Evolutionary conservation across 2,329 filamentous ascomycete genomes (phyloP).

Genomic region (Verticillium albo-atrum): DNA sequence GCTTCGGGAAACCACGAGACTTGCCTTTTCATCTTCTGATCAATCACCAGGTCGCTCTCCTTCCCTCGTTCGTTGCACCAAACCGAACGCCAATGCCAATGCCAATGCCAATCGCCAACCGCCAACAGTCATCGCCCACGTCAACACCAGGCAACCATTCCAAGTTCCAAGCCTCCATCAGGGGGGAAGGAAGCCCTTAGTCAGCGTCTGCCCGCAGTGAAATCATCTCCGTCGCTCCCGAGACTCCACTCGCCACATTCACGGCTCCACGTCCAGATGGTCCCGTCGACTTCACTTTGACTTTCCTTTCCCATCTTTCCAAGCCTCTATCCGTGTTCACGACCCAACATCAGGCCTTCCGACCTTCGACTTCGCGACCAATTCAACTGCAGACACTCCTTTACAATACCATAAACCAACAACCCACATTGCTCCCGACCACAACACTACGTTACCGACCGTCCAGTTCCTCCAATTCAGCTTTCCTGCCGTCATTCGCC

Average conservation of each 20-base stretch:
- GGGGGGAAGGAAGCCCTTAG: neutral
- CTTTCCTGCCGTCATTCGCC: neutral
- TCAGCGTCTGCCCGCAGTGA: neutral
- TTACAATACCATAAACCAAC: neutral
- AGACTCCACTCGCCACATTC: neutral
- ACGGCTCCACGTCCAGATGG: neutral
- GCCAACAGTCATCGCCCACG: neutral
- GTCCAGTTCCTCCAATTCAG: neutral
- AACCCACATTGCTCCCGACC: neutral
- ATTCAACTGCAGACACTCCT: slow-evolving; percentile 1
- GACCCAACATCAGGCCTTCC: neutral
- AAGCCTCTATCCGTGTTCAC: neutral
- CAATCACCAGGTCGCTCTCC: neutral
- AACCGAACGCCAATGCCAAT: no score
- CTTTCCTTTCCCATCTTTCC: neutral
- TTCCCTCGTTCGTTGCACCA: neutral
- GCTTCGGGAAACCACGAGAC: neutral
- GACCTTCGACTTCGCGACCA: neutral
- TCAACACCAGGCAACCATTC: neutral
- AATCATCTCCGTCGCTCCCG: neutral
- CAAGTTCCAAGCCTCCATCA: neutral
- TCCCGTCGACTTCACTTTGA: neutral
- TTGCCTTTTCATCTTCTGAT: neutral
- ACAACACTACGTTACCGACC: neutral
- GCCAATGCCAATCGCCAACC: no score